phyloP scores from a whole-genome alignment of 305 asterid species.

The Fraxinus platypoda region DNA sequence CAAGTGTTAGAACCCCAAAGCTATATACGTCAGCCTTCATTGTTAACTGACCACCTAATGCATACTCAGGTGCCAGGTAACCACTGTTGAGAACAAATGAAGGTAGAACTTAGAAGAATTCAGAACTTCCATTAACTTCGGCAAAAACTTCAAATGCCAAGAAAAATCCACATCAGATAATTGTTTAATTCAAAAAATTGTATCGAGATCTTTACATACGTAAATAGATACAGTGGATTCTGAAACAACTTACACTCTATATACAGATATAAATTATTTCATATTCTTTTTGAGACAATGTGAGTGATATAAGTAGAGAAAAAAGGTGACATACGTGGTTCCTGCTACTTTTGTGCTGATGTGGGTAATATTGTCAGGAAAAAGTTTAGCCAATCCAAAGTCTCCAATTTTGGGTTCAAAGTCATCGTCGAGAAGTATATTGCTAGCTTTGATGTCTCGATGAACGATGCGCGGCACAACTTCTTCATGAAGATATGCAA shows the following conservation, averaged over 20 bases:
- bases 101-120: slow-evolving; percentile 6
- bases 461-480: slow-evolving; percentile 78
- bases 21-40: slow-evolving; percentile 85
- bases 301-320: slow-evolving; percentile 22
- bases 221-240: neutral
- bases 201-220: neutral
- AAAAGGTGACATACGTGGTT: slow-evolving; percentile 63
- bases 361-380: slow-evolving; percentile 86
- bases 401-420: slow-evolving; percentile 87
- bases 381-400: slow-evolving; percentile 90
- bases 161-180: neutral
- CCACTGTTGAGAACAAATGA: slow-evolving; percentile 58
- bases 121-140: neutral
- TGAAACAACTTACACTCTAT: neutral
- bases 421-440: slow-evolving; percentile 66
- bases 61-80: slow-evolving; percentile 95
- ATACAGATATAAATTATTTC: neutral
- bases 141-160: slow-evolving; percentile 1
- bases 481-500: slow-evolving; percentile 84
- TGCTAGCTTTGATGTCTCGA: slow-evolving; percentile 92
- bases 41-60: slow-evolving; percentile 80
- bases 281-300: neutral
- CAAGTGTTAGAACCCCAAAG: slow-evolving; percentile 79
- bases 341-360: slow-evolving; percentile 93
- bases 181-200: neutral